A percentile compares a stretch with the other conserved stretches of the same genome.
phyloP scores from a whole-genome alignment of 1,284 basidiomycete genomes.

The Naganishia liquefaciens region DNA sequence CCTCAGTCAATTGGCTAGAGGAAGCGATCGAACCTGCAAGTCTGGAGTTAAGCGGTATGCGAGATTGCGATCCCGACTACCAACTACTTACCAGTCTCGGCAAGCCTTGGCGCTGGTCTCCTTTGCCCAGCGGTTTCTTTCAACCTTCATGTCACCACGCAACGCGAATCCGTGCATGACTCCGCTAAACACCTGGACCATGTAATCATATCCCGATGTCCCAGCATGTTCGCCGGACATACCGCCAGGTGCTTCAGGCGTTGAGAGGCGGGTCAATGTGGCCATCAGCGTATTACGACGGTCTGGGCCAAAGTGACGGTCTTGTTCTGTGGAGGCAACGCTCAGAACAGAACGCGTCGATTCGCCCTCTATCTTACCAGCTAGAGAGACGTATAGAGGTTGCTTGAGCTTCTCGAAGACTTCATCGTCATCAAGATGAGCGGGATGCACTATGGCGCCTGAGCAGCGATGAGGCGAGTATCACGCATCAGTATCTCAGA shows the following conservation, averaged over 20 bases:
- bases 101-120: constrained; percentile 26
- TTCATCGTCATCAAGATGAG: constrained; percentile 31
- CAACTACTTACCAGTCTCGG: constrained; percentile 24
- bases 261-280: constrained; percentile 30
- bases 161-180: constrained; percentile 35
- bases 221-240: constrained; percentile 27
- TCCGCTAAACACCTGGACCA: constrained; percentile 32
- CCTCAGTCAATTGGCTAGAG: not conserved
- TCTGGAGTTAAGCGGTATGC: not conserved
- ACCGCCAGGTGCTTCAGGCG: constrained; percentile 32
- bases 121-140: constrained; percentile 31
- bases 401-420: constrained; percentile 32
- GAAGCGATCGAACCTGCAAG: constrained; percentile 19
- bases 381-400: constrained; percentile 33
- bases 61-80: not conserved
- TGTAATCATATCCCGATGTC: constrained; percentile 34
- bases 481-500: not conserved
- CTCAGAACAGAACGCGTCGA: too few relatives aligned
- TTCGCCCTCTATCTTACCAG: too few relatives aligned
- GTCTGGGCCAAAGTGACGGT: constrained; percentile 34
- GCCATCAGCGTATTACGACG: constrained; percentile 29
- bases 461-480: not conserved
- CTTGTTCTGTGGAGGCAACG: constrained; percentile 30
- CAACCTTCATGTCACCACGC: constrained; percentile 30
- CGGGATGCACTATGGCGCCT: constrained; percentile 35